Base-by-base conservation (phyloP, 2,329 filamentous ascomycete genomes). In the Exutisphaerella laricina region DNA sequence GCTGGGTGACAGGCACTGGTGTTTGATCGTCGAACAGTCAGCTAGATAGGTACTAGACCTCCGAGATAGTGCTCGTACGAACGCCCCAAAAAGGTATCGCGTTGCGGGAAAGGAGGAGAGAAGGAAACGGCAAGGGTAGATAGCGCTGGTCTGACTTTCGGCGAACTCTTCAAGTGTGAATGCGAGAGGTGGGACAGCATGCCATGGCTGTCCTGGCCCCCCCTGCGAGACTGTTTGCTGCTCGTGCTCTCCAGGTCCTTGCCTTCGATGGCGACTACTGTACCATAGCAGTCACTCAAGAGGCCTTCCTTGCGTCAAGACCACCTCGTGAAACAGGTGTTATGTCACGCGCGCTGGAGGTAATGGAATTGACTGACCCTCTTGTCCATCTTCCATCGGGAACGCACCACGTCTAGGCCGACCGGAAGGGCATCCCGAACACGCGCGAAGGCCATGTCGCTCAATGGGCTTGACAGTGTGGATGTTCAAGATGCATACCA, bases 391-490 rank as follows among this genome's bases (percentile, higher is more conserved):
- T 22, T 17, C 25, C 22, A 32, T 39, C 43, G 42, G 39, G 40
- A 29, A 22, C 20, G 33, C 1, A 35, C 1, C 18, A 20, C 33
- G 33, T 33, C 21, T 45, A 39, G 34, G 29, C 16, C n/a, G 17
- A 5, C 18, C 33, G 33, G 33, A 38, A 29, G 10, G 21, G 28
- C 23, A 16, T 26, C 42, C 38, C 39, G 43, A 33, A n/a, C 7
- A 25, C 45, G 44, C 51, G 44, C 49, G 41, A 20, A 37, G 41
- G 46, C 43, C 42, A 97, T 97, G 90, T 96, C 90, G 74, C 76
- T 97, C 68, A 95, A 95, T 80, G 92, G 92, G 54, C 76, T 97
- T 69, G 89, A 96, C 71, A 78, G 80, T 70, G 72, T 77, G 57
- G 78, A 80, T 62, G 78, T 98, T 69, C 79, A 82, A 68, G 87